Conservation (phyloP, 441 rosid genomes). For the Croton setiger region DNA sequence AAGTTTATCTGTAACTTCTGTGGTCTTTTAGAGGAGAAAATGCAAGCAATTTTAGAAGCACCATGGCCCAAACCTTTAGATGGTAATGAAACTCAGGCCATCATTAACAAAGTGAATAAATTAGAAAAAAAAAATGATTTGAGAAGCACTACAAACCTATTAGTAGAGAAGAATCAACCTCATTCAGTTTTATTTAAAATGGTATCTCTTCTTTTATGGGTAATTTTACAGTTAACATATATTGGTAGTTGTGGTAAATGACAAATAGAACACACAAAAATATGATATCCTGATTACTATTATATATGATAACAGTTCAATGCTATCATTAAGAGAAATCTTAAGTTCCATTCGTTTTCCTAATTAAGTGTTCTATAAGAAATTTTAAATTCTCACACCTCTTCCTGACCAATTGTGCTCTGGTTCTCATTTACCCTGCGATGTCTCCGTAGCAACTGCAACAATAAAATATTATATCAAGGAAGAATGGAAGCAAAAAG, state of each 20-base stretch:
- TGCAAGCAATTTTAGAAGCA: background rate
- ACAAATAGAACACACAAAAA: background rate
- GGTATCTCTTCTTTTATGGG: background rate
- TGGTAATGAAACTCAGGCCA: background rate
- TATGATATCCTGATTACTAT: constrained; percentile 2
- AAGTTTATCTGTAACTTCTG: background rate
- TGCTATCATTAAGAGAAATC: background rate
- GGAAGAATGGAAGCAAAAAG: background rate
- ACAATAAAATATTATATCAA: constrained; percentile 5
- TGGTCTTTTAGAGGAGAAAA: background rate
- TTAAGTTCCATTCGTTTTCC: constrained; percentile 45
- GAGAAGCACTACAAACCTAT: background rate
- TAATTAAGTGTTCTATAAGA: constrained; percentile 31
- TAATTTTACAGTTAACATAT: background rate
- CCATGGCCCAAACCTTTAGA: background rate
- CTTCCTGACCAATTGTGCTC: constrained; percentile 47
- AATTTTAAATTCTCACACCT: constrained; percentile 36
- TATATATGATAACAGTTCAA: background rate
- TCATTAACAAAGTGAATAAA: background rate
- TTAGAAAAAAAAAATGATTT: background rate
- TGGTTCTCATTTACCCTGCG: constrained; percentile 60
- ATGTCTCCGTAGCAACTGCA: constrained; percentile 64
- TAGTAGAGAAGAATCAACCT: background rate
- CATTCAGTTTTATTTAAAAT: constrained; percentile 3
- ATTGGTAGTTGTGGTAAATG: background rate